Percentiles rank a stretch among this genome's conserved stretches.
phyloP scores from a whole-genome alignment of 768 basidiomycete genomes.

The Tylopilus plumbeoviolaceoides region DNA sequence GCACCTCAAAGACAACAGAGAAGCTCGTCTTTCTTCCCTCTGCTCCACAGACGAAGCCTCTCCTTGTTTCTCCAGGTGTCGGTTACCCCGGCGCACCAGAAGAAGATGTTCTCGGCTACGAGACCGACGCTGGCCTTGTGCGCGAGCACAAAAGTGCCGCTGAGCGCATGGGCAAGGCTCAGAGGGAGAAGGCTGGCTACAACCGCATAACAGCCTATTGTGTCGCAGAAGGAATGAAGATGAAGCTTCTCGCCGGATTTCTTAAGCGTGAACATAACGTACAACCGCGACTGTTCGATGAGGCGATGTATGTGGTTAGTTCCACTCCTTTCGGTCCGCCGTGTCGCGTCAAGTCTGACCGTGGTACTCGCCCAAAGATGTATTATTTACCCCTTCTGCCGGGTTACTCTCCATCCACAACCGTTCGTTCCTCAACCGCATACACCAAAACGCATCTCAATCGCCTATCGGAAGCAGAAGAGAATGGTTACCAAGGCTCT shows the following conservation, averaged over 20 bases:
- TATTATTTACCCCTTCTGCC: slow-evolving; percentile 90
- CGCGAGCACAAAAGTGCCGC: slow-evolving; percentile 80
- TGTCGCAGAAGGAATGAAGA: slow-evolving; percentile 78
- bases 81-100: slow-evolving; percentile 28
- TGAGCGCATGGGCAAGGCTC: slow-evolving; percentile 85
- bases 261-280: slow-evolving; percentile 94
- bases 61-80: slow-evolving; percentile 26
- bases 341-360: not conserved
- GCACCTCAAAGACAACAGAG: slow-evolving; percentile 88
- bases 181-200: slow-evolving; percentile 76
- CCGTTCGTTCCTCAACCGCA: slow-evolving; percentile 78
- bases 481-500: slow-evolving; percentile 82
- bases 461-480: slow-evolving; percentile 82
- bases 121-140: slow-evolving; percentile 56
- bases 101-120: slow-evolving; percentile 54
- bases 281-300: slow-evolving; percentile 80
- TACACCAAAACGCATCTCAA: slow-evolving; percentile 57
- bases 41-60: slow-evolving; percentile 81
- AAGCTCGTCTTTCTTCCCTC: slow-evolving; percentile 89
- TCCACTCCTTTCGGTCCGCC: not conserved
- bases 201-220: slow-evolving; percentile 88
- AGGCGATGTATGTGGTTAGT: slow-evolving; percentile 87
- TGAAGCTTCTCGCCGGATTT: slow-evolving; percentile 80
- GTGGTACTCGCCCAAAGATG: slow-evolving; percentile 46
- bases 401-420: slow-evolving; percentile 82